Evolutionary conservation across 2,329 filamentous ascomycete genomes (phyloP), one percentile per base, ranked within the genome.

Genomic region (Trichoderma gracile): DNA sequence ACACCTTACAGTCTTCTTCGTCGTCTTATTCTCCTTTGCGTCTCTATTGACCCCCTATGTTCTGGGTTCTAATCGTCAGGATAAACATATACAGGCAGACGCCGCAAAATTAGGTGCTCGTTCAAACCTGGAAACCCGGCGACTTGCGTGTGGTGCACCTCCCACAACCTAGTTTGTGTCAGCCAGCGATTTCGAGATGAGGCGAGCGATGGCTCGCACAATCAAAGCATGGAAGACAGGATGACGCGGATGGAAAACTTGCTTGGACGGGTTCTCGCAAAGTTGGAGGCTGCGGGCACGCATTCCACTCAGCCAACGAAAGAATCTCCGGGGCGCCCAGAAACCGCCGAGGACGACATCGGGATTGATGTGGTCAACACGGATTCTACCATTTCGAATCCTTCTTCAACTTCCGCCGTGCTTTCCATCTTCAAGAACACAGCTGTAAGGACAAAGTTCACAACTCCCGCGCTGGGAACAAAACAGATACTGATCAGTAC

Each of bases 21-120:
- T 14, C 10, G 9, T 14, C 33, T 4, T 38, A 2, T 14, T 12
- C 14, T 8, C 33, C 3, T 38, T 14, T 38, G 10, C 10, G 2
- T 38, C 10, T 38, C 10, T 8, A 38, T 38, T 8, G 33, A 2
- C 10, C 33, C 33, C 2, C 14, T 10, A 1, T 2, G 15, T 64
- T 17, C 19, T 23, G 10, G 2, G 5, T 49, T 17, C 57, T 65
- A 43, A 55, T 55, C 8, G 25, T 9, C 10, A 33, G 25, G 17
- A 2, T 6, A 14, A 4, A 21, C 3, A 5, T 23, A 47, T 63
- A 6, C 21, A 65, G 63, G 63, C 21, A 65, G 62, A 43, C 63
- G 63, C 14, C 63, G 63, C 49, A 65, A 65, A 17, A 65, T 65
- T 8, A 62, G 27, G n/a, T 65, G 63, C 42, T 55, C 45, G 19